Evolutionary conservation across 148 eudicot genomes (phyloP), one percentile per base, ranked within the genome.

Genomic region (Silene latifolia): DNA sequence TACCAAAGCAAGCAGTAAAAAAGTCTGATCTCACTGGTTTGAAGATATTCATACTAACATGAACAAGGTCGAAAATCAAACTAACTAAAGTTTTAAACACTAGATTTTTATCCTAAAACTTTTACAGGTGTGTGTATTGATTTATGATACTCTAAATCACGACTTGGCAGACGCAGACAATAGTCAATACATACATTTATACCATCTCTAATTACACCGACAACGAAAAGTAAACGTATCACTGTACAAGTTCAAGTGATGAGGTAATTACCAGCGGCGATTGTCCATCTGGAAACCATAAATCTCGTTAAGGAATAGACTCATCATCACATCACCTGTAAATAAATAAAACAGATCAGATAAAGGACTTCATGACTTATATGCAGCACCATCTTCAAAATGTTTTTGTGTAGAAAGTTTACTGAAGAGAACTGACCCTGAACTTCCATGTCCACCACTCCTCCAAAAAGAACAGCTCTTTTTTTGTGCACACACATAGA

Each of bases 381-480:
- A 9, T 67, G 15, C 71, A 67, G 21, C 0, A 67, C 21, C 25
- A 39, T 19, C 48, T 67, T 54, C 18, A 66, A 46, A 2, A 58
- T 24, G 8, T 2, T 42, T 58, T 14, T 25, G 56, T 17, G 20
- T 1, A 69, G 13, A 62, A 75, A 11, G 29, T 42, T 13, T n/a
- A 57, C 24, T 1, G 35, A 32, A 32, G n/a, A 32, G 0, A 42
- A 74, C 71, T 62, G 59, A 92, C 98, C 97, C 90, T 88, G 87
- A 80, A 88, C 89, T 86, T 95, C 98, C 97, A 95, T 92, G 69
- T 95, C 98, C 76, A 95, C 98, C 67, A 92, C 97, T 27, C 98
- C 98, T 61, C 98, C 98, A 84, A 92, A 95, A 60, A 95, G 89
- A 74, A 95, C 77, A 47, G 96, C 93, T 83, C 98, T 80, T 81